Evolutionary conservation across 1,284 basidiomycete species (phyloP), one percentile per base, ranked within the genome.

Genomic region (Trichosporon sp.): DNA sequence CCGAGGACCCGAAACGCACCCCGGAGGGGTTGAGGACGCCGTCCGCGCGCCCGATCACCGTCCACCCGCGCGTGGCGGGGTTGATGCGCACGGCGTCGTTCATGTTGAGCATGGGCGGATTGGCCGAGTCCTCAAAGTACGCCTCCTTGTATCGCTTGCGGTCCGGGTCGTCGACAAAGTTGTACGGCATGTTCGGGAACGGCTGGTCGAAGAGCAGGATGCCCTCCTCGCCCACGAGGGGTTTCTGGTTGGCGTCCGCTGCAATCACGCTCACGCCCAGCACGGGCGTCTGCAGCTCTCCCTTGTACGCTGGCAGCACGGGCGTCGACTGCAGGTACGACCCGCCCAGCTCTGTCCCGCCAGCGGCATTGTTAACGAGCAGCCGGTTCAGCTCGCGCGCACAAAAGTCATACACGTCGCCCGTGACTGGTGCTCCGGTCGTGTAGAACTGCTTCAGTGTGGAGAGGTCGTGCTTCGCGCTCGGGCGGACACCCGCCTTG

Each of bases 321-420:
- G 75, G 76, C 26, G 69, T 72, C 32, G 75, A 75, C 14, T 78
- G 78, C 8, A 80, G 74, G 26, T 79, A 72, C 3, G 75, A 75
- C 16, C 79, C 79, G 16, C 79, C 78, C 70, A 82, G 76, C 70
- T 82, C 80, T 31, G 80, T 80, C 1, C 80, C 80, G 26, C 80
- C 80, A 4, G 73, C 72, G 12, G 74, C 72, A 43, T 74, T 75
- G 59, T 75, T 74, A 59, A 80, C 77, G 63, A 81, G 79, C 46
- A 81, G 76, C 35, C 72, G 71, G 19, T 75, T 75, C 43, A 74
- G 46, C 70, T 74, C 70, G 67, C 59, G 46, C 59, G 35, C 54
- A 32, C 70, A 70, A 43, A 71, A 77, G 48, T 75, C 73, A 66
- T 76, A 77, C 48, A 77, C 79, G 59, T 75, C 77, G 14, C 71